Evolutionary conservation across 1,284 basidiomycete species (phyloP).

Genomic region (Meira miltonrushii): DNA sequence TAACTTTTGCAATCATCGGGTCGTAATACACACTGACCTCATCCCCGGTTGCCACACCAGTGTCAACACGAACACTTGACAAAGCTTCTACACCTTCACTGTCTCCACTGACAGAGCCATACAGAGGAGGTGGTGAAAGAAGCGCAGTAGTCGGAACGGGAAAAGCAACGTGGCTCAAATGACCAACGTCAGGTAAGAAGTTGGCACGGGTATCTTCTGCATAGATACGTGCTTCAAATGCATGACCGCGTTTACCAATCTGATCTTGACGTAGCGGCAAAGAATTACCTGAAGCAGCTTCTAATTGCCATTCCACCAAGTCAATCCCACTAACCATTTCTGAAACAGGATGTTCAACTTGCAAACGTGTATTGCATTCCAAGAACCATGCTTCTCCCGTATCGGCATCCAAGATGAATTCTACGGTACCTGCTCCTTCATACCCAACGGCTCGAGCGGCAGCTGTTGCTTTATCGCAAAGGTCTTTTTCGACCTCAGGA

Average conservation of each 20-base stretch:
- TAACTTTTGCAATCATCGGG: conserved; percentile 89
- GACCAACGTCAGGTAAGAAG: conserved; percentile 85
- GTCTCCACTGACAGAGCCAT: not conserved
- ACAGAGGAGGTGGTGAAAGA: not conserved
- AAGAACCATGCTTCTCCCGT: conserved; percentile 33
- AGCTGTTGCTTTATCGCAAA: conserved; percentile 80
- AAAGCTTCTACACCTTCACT: not conserved
- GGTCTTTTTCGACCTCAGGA: conserved; percentile 67
- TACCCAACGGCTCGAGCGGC: conserved; percentile 82
- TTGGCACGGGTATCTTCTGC: conserved; percentile 65
- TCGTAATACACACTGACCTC: conserved; percentile 72
- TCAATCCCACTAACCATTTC: conserved; percentile 91
- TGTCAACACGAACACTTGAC: conserved; percentile 73
- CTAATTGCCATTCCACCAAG: conserved; percentile 86
- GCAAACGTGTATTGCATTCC: conserved; percentile 74
- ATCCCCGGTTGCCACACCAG: conserved; percentile 72
- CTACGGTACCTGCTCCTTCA: conserved; percentile 91
- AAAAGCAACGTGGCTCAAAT: conserved; percentile 65
- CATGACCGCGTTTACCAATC: conserved; percentile 79
- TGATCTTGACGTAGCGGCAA: conserved; percentile 71
- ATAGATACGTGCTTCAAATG: conserved; percentile 94
- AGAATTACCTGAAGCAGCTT: conserved; percentile 76
- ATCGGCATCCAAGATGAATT: conserved; percentile 47
- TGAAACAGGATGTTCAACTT: conserved; percentile 76
- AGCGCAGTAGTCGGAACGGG: conserved; percentile 36